Percentiles rank a stretch among this genome's conserved stretches.
phyloP scores from a whole-genome alignment of 2,329 filamentous ascomycete genomes.

The Chaetoscypha palmicola region DNA sequence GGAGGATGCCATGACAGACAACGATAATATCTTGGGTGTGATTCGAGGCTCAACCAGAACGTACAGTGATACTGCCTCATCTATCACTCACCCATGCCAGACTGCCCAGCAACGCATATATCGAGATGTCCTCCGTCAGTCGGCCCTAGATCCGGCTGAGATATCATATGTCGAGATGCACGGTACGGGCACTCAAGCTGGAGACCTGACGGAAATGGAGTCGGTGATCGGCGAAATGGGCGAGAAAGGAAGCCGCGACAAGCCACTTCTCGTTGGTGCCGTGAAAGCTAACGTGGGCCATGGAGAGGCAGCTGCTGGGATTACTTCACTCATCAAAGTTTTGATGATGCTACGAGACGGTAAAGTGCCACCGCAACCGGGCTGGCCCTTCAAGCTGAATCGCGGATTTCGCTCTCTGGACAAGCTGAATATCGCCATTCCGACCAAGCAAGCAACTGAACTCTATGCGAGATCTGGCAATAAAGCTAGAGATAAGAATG shows the following conservation, averaged over 20 bases:
- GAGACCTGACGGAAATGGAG: conserved; percentile 47
- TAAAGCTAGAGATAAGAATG: too few species aligned
- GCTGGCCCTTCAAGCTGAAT: conserved; percentile 26
- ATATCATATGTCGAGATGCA: conserved; percentile 82
- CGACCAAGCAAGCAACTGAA: conserved; percentile 26
- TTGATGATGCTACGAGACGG: conserved; percentile 21
- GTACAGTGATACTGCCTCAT: conserved; percentile 69
- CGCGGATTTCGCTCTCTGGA: conserved; percentile 26
- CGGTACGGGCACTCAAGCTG: conserved; percentile 76
- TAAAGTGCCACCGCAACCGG: conserved; percentile 19
- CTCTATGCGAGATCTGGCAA: too few species aligned
- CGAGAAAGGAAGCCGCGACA: not conserved
- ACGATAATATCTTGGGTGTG: conserved; percentile 38
- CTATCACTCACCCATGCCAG: conserved; percentile 36
- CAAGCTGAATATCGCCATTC: conserved; percentile 41
- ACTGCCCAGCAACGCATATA: conserved; percentile 41
- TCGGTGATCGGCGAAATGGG: conserved; percentile 36
- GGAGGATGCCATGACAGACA: conserved; percentile 39
- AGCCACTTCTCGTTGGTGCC: conserved; percentile 6
- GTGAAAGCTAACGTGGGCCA: conserved; percentile 38
- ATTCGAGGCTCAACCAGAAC: conserved; percentile 69
- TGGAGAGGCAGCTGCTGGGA: conserved; percentile 23
- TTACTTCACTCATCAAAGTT: conserved; percentile 25
- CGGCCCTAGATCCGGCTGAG: conserved; percentile 65
- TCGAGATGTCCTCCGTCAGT: conserved; percentile 59